Evolutionary conservation across 805 yeast species (phyloP), one percentile per base, ranked within the genome.

Genomic region (Alloascoidea hylecoeti): DNA sequence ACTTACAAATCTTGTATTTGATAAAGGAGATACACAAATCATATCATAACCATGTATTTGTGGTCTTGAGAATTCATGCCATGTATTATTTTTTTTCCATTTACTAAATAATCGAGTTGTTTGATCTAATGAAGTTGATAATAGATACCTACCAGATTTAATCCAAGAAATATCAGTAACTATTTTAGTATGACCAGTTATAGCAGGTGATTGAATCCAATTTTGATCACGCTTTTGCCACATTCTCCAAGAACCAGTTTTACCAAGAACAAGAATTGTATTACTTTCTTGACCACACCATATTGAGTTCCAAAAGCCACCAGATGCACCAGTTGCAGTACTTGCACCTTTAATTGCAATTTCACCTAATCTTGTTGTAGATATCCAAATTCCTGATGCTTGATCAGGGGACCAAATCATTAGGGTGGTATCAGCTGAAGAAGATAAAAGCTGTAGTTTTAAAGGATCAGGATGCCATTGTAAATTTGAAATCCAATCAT

Each of bases 31-130:
- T 4, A 82, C 63, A 46, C 95, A 76, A 30, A 83, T 68, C 96
- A 92, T 86, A 52, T 92, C 97, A 53, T 85, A 92, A 5, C 99
- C 99, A 56, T 92, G 99, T 44, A 92, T 92, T 56, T 92, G 99
- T 0, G 98, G 97, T 47, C 99, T 71, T 1, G 96, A 84, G 56
- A 92, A 78, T 55, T 92, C 99, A 52, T 78, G 79, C 94, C 96
- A 86, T 1, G 77, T 63, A 4, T 46, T 41, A 2, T 35, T 37
- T 0, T 46, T 40, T 27, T 60, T 52, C 83, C 85, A 80, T 17
- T 69, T 72, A 0, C 94, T 76, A 56, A 69, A 79, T 16, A 92
- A 53, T 49, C 98, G 68, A 0, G 97, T 84, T 0, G 99, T 92
- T 58, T 92, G 97, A 53, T 92, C 99, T 34, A 82, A 58, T 0